phyloP scores from a whole-genome alignment of 2,329 filamentous ascomycete species.

The Stromatinia cepivora region DNA sequence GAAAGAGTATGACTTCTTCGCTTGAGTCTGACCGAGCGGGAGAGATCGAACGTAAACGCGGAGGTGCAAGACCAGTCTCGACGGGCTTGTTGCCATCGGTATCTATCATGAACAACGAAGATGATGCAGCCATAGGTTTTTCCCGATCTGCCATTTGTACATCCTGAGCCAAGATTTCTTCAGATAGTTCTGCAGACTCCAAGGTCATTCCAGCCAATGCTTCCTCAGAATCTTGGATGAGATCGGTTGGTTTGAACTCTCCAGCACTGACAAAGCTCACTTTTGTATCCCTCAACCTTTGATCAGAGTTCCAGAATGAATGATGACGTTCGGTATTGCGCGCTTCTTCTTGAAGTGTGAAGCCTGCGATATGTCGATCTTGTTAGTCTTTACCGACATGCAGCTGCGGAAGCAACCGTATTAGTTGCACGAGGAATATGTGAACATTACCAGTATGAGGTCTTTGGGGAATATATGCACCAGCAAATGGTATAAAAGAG shows the following conservation, averaged over 20 bases:
- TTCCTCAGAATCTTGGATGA: slow-evolving; percentile 34
- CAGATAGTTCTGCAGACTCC: slow-evolving; percentile 21
- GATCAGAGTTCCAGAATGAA: slow-evolving; percentile 48
- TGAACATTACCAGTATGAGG: slow-evolving; percentile 28
- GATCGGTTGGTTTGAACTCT: slow-evolving; percentile 42
- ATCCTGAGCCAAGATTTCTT: slow-evolving; percentile 18
- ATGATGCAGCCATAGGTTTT: background rate
- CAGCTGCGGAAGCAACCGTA: background rate
- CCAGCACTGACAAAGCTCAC: slow-evolving; percentile 64
- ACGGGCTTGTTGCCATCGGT: slow-evolving; percentile 36
- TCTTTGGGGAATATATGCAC: slow-evolving; percentile 27
- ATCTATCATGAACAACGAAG: slow-evolving; percentile 43
- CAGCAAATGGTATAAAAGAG: slow-evolving; percentile 32
- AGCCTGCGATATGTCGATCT: slow-evolving; percentile 28
- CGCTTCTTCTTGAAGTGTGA: slow-evolving; percentile 55
- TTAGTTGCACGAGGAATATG: background rate
- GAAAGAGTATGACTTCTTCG: slow-evolving; percentile 72
- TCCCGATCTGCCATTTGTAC: slow-evolving; percentile 19
- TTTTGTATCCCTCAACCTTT: slow-evolving; percentile 54
- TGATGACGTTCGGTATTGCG: slow-evolving; percentile 55
- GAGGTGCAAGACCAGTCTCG: slow-evolving; percentile 40
- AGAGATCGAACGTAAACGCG: slow-evolving; percentile 37
- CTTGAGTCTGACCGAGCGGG: slow-evolving; percentile 58
- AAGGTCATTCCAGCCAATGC: slow-evolving; percentile 35
- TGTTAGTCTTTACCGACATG: background rate